phyloP scores from a whole-genome alignment of 2,329 filamentous ascomycete genomes.

The Alternaria conjuncta region DNA sequence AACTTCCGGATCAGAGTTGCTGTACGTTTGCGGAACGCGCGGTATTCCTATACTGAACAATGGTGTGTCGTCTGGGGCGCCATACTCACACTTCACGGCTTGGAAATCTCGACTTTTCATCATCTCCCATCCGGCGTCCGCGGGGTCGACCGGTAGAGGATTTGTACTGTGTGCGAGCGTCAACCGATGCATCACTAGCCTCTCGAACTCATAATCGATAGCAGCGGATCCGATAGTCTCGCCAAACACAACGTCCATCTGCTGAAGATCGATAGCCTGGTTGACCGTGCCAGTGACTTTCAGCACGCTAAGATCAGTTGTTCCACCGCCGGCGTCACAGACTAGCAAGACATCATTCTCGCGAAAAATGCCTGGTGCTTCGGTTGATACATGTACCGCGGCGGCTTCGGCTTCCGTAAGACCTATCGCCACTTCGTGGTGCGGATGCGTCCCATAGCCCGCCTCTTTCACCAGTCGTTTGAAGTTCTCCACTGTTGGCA shows the following conservation, averaged over 20 bases:
- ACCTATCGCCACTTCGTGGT: constrained; percentile 53
- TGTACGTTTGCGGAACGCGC: constrained; percentile 38
- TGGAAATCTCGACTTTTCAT: constrained; percentile 51
- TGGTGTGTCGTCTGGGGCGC: constrained; percentile 44
- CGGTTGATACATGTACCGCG: constrained; percentile 56
- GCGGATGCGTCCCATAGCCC: constrained; percentile 55
- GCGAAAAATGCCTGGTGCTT: constrained; percentile 44
- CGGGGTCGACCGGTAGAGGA: constrained; percentile 37
- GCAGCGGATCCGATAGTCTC: constrained; percentile 52
- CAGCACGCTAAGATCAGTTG: constrained; percentile 51
- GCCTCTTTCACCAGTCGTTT: constrained; percentile 55
- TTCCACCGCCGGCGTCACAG: constrained; percentile 60
- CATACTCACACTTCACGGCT: constrained; percentile 51
- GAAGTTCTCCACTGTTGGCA: constrained; percentile 60
- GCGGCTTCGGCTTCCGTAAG: constrained; percentile 63
- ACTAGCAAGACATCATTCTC: constrained; percentile 56
- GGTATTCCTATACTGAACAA: constrained; percentile 48
- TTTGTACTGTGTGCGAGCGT: constrained; percentile 32
- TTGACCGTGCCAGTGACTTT: constrained; percentile 39
- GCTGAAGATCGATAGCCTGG: constrained; percentile 37
- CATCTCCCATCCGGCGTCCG: constrained; percentile 50
- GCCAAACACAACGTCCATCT: constrained; percentile 49
- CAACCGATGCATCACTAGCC: constrained; percentile 40
- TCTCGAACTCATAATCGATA: constrained; percentile 51
- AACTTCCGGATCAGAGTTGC: constrained; percentile 36